Evolutionary conservation across 768 basidiomycete genomes (phyloP).

Genomic region (Chalciporus chontae): DNA sequence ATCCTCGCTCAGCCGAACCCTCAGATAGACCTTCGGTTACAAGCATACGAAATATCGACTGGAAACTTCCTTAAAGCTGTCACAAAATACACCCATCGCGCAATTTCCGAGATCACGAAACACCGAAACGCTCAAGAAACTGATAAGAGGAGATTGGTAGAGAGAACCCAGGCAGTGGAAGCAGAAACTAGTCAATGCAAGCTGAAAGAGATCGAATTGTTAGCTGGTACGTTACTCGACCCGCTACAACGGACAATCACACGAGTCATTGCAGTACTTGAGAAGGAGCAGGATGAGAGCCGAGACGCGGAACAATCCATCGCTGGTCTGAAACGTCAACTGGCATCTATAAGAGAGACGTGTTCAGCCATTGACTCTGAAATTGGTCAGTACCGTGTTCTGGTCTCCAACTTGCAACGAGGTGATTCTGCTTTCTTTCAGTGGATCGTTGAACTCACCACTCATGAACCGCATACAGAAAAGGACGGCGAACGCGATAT

Average conservation of each 20-base stretch:
- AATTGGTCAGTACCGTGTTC: slow-evolving; percentile 67
- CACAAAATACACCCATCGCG: slow-evolving; percentile 66
- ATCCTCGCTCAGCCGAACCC: slow-evolving; percentile 55
- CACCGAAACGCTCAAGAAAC: slow-evolving; percentile 57
- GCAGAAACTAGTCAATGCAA: slow-evolving; percentile 73
- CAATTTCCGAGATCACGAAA: slow-evolving; percentile 66
- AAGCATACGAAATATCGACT: slow-evolving; percentile 62
- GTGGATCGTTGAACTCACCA: background rate
- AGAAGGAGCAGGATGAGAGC: slow-evolving; percentile 67
- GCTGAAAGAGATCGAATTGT: slow-evolving; percentile 72
- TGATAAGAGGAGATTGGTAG: slow-evolving; percentile 59
- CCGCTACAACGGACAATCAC: background rate
- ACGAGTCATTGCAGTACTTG: slow-evolving; percentile 44
- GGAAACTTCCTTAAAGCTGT: slow-evolving; percentile 72
- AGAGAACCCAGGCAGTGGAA: slow-evolving; percentile 62
- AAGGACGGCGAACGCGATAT: slow-evolving; percentile 61
- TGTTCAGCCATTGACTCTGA: slow-evolving; percentile 58
- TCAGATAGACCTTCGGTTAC: slow-evolving; percentile 58
- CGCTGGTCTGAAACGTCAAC: slow-evolving; percentile 60
- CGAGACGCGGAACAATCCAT: slow-evolving; percentile 66
- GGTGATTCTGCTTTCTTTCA: slow-evolving; percentile 38
- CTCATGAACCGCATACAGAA: slow-evolving; percentile 38
- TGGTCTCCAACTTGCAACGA: slow-evolving; percentile 58
- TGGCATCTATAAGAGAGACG: slow-evolving; percentile 60
- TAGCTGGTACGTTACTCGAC: slow-evolving; percentile 53